Base-by-base conservation (phyloP, 179 eudicot genomes). In the Amaranthus tricolor region DNA sequence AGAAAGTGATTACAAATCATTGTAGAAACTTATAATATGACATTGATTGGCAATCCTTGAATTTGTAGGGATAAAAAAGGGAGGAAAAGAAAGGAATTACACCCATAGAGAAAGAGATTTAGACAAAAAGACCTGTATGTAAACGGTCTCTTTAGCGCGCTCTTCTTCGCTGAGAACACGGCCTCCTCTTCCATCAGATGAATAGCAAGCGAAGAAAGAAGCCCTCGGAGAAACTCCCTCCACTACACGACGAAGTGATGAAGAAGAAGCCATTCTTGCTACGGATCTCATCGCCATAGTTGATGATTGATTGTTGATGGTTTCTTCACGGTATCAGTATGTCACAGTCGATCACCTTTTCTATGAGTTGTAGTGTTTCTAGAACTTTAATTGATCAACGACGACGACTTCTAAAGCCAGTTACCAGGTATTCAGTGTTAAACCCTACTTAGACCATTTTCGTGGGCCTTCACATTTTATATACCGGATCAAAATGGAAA, bases 131-230 rank as follows among this genome's bases (percentile, higher is more conserved):
- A 88, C 92, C 92, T 86, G 82, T 58, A 89, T 85, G 71, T 82
- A 89, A 31, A 89, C 76, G 52, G 78, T 84, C 75, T 89, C 92
- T 66, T 83, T 79, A 69, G 92, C 92, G 40, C 89, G 90, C 75
- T 86, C 90, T 78, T 89, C 88, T 62, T 89, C 90, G 67, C 82
- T 73, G 77, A 89, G 86, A 31, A 89, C 73, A 10, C 88, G 85
- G 11, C 78, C 78, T 70, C 78, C 78, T 70, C 57, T 77, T 53
- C 74, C 79, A 70, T 50, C 78, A 57, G 85, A 82, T 74, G 81
- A 86, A 78, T 75, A 79, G 70, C 90, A 89, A 67, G 84, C 79
- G 54, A 78, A 60, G 16, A 79, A 68, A 6, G 82, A 57, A 13
- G 88, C 65, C 13, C 74, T 72, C 16, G 67, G 59, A 19, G 75